These are phyloP conservation scores for Colletotrichum phormii DNA, from an alignment of 2,329 filamentous ascomycete species.

Conservation along the genomic window DNA sequence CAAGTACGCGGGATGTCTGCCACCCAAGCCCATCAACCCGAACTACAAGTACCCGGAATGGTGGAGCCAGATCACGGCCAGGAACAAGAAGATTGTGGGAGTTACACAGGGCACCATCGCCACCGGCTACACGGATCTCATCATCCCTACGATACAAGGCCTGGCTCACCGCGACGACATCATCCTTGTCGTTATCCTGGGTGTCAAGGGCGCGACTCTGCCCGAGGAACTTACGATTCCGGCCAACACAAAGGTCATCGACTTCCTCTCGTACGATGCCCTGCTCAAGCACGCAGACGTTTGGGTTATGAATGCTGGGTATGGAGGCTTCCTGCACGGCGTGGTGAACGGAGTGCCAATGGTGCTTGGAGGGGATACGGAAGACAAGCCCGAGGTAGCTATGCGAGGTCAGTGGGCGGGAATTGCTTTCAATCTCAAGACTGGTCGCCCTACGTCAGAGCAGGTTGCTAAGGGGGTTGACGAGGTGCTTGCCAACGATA, in stretches of 20 bases:
- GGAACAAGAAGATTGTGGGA: constrained; percentile 54
- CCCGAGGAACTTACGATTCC: constrained; percentile 47
- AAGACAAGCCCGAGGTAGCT: constrained; percentile 56
- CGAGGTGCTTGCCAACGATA: constrained; percentile 43
- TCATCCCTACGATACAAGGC: constrained; percentile 57
- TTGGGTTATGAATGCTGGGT: constrained; percentile 62
- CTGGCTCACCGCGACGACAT: constrained; percentile 54
- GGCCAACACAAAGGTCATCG: constrained; percentile 55
- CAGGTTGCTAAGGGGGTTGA: constrained; percentile 46
- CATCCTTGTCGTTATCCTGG: constrained; percentile 47
- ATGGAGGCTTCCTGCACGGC: constrained; percentile 58
- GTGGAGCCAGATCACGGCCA: constrained; percentile 55
- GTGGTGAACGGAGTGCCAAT: constrained; percentile 59
- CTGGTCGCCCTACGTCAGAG: constrained; percentile 45
- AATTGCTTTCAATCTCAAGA: constrained; percentile 57
- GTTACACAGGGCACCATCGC: constrained; percentile 61
- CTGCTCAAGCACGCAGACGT: constrained; percentile 56
- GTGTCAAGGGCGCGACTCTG: constrained; percentile 41
- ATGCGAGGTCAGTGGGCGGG: constrained; percentile 56
- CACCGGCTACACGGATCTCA: constrained; percentile 51
- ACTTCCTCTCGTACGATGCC: constrained; percentile 62
- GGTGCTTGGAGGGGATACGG: constrained; percentile 56
- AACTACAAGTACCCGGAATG: constrained; percentile 53
- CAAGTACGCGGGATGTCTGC: constrained; percentile 56
- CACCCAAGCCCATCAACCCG: constrained; percentile 45